A percentile compares a stretch with the other conserved stretches of the same genome.
Conservation (phyloP, 768 basidiomycete species). For the Phlegmacium glaucopus region DNA sequence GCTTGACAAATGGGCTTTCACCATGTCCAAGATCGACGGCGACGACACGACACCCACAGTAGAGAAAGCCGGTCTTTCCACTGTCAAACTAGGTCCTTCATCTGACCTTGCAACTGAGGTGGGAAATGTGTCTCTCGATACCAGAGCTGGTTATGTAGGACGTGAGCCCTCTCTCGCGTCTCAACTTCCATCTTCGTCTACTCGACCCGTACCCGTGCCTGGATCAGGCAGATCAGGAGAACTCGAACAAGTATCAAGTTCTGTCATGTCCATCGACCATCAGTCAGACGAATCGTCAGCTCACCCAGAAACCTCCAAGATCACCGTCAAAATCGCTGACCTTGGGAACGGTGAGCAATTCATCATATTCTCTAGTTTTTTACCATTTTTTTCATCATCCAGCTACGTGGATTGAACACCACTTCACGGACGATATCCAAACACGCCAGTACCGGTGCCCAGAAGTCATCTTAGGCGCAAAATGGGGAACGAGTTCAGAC, state of each 20-base stretch:
- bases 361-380: slow-evolving; percentile 2
- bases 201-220: slow-evolving; percentile 25
- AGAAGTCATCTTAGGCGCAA: slow-evolving; percentile 94
- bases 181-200: slow-evolving; percentile 53
- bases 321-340: slow-evolving; percentile 99
- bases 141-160: slow-evolving; percentile 26
- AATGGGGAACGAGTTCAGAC: slow-evolving; percentile 95
- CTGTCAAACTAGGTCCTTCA: slow-evolving; percentile 21
- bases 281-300: slow-evolving; percentile 28
- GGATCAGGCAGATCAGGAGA: slow-evolving; percentile 12
- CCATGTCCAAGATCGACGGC: slow-evolving; percentile 86
- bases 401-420: slow-evolving; percentile 91
- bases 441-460: slow-evolving; percentile 97
- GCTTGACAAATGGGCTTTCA: slow-evolving; percentile 86
- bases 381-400: background rate
- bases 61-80: slow-evolving; percentile 16
- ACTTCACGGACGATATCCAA: slow-evolving; percentile 98
- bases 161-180: slow-evolving; percentile 66
- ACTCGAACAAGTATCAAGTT: slow-evolving; percentile 17
- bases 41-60: slow-evolving; percentile 21
- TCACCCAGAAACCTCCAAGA: slow-evolving; percentile 39
- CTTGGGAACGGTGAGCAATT: slow-evolving; percentile 81
- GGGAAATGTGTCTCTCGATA: slow-evolving; percentile 36
- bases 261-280: slow-evolving; percentile 32
- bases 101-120: slow-evolving; percentile 36